These are phyloP conservation scores for Medicago arabica DNA, from an alignment of 306 rosid genomes.

Conservation along the genomic window DNA sequence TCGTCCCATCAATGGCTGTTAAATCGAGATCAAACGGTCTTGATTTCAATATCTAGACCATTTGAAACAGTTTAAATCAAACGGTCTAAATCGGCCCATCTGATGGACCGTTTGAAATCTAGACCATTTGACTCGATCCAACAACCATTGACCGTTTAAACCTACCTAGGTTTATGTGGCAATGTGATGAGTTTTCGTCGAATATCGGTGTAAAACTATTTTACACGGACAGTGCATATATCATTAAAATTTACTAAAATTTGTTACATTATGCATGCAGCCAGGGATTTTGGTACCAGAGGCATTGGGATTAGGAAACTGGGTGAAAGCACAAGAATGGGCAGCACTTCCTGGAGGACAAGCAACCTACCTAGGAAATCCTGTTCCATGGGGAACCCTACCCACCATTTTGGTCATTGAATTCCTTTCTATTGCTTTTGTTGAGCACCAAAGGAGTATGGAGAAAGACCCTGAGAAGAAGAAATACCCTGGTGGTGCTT, in stretches of 20 bases:
- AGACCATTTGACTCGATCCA: no score
- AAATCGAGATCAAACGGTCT: no score
- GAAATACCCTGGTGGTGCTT: constrained; percentile 99
- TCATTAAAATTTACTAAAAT: not conserved
- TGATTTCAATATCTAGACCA: no score
- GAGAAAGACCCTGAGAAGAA: constrained; percentile 97
- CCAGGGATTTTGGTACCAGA: constrained; percentile 98
- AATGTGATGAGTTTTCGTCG: not conserved
- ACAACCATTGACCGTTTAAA: no score
- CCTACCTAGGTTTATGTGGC: not conserved
- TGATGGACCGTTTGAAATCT: no score
- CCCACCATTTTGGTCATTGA: constrained; percentile 93
- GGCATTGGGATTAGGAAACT: constrained; percentile 93
- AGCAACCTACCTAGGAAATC: constrained; percentile 95
- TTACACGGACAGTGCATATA: not conserved
- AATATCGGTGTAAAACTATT: no score
- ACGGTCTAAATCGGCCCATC: no score
- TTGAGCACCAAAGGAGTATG: constrained; percentile 97
- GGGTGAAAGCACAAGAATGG: constrained; percentile 99
- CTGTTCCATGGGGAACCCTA: constrained; percentile 98
- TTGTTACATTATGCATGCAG: constrained; percentile 58
- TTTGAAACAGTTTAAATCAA: no score
- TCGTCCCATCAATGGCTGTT: no score
- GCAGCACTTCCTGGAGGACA: constrained; percentile 95
- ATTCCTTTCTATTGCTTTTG: constrained; percentile 86